A percentile compares a stretch with the other conserved stretches of the same genome.
phyloP scores from a whole-genome alignment of 805 yeast genomes.

The Zygosaccharomyces gambellarensis region DNA sequence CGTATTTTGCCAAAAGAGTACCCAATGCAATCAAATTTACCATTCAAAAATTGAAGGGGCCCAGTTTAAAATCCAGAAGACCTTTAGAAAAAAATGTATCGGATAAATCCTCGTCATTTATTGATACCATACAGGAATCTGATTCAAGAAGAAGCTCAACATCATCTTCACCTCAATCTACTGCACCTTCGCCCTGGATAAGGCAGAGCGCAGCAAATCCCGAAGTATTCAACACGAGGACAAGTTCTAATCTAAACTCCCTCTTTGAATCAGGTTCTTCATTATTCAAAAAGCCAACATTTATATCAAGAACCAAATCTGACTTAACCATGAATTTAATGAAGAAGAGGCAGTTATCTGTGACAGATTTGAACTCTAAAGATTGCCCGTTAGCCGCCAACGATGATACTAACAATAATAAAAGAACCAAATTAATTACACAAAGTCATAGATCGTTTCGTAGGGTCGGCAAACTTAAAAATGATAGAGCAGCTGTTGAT shows the following conservation, averaged over 20 bases:
- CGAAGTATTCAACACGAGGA: conserved; percentile 13
- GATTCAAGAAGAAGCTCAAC: conserved; percentile 12
- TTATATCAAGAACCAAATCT: conserved; percentile 26
- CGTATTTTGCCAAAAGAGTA: conserved; percentile 46
- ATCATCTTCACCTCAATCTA: conserved; percentile 12
- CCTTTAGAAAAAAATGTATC: conserved; percentile 6
- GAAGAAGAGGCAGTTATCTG: conserved; percentile 30
- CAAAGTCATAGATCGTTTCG: conserved; percentile 22
- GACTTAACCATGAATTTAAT: conserved; percentile 28
- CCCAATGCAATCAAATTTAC: conserved; percentile 46
- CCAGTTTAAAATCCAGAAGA: conserved; percentile 34
- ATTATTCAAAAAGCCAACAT: conserved; percentile 14
- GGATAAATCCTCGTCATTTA: conserved; percentile 9
- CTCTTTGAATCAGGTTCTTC: conserved; percentile 22
- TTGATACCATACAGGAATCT: conserved; percentile 2
- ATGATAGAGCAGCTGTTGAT: not conserved
- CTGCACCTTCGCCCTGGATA: conserved; percentile 1
- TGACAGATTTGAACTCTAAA: conserved; percentile 18
- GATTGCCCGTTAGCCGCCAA: not conserved
- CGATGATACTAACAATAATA: not conserved
- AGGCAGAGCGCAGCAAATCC: conserved; percentile 4
- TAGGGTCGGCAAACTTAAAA: conserved; percentile 30
- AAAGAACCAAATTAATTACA: not conserved
- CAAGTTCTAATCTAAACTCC: conserved; percentile 27
- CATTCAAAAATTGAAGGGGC: conserved; percentile 46